A percentile compares a stretch with the other conserved stretches of the same genome.
Evolutionary conservation across 441 rosid species (phyloP).

Genomic region (Jatropha podagrica): DNA sequence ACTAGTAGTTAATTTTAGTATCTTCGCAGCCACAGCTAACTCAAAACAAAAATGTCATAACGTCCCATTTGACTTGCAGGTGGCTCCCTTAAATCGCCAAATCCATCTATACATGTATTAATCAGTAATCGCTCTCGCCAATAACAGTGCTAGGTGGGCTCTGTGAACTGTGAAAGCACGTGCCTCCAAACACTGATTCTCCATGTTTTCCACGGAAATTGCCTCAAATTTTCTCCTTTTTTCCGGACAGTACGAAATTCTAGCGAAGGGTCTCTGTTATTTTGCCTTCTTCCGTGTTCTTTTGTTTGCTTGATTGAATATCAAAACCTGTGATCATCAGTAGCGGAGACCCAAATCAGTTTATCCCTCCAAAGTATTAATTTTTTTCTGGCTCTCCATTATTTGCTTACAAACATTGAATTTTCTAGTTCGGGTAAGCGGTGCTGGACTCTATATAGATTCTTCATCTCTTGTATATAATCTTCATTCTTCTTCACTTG

Average conservation of each 20-base stretch:
- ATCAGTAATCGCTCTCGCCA: neutral
- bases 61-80: neutral
- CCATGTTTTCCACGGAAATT: slow-evolving; percentile 9
- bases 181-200: neutral
- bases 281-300: neutral
- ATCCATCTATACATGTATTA: neutral
- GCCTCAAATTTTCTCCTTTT: neutral
- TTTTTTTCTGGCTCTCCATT: slow-evolving; percentile 5
- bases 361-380: neutral
- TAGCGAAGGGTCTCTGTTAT: slow-evolving; percentile 1
- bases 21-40: neutral
- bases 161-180: slow-evolving; percentile 1
- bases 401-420: neutral
- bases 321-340: neutral
- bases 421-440: slow-evolving; percentile 6
- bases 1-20: too few species aligned
- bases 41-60: neutral
- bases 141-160: neutral
- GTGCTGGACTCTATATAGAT: neutral
- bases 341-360: slow-evolving; percentile 13
- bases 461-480: slow-evolving; percentile 8
- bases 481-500: neutral
- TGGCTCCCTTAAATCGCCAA: neutral
- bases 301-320: neutral
- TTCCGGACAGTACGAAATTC: neutral